These are phyloP conservation scores for Fraxinus ornus DNA, from an alignment of 305 asterid genomes.

Conservation along the genomic window DNA sequence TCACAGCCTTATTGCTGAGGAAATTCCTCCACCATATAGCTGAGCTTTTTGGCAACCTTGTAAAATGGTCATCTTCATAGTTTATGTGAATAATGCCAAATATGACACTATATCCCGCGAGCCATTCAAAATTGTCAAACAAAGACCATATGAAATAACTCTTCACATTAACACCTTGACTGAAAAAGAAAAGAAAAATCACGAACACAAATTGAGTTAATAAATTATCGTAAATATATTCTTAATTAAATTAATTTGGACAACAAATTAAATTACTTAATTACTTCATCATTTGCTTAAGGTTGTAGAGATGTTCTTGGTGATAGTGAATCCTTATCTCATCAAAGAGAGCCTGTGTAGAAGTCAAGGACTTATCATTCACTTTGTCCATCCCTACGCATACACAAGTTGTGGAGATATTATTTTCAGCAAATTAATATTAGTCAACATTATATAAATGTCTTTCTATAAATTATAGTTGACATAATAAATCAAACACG, in stretches of 20 bases:
- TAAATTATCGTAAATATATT: no score
- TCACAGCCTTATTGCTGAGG: not conserved
- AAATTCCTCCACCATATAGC: constrained; percentile 34
- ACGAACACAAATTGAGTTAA: not conserved
- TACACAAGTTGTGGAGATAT: not conserved
- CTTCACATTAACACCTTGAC: constrained; percentile 31
- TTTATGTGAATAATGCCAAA: constrained; percentile 25
- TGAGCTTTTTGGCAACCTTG: constrained; percentile 27
- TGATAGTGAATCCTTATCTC: not conserved
- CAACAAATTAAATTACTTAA: not conserved
- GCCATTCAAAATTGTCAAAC: constrained; percentile 33
- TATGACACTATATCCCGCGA: constrained; percentile 22
- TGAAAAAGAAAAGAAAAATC: not conserved
- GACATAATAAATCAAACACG: not conserved
- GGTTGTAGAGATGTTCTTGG: not conserved
- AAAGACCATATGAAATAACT: constrained; percentile 36
- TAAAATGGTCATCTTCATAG: constrained; percentile 21
- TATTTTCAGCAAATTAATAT: not conserved
- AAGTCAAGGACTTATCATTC: not conserved
- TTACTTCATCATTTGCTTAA: not conserved
- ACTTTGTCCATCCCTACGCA: not conserved
- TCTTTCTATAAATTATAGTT: no score
- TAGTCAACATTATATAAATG: not conserved
- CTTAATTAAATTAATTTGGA: not conserved
- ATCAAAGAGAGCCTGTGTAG: not conserved